These are phyloP conservation scores for Pisolithus microcarpus DNA, from an alignment of 768 basidiomycete species.

Conservation along the genomic window DNA sequence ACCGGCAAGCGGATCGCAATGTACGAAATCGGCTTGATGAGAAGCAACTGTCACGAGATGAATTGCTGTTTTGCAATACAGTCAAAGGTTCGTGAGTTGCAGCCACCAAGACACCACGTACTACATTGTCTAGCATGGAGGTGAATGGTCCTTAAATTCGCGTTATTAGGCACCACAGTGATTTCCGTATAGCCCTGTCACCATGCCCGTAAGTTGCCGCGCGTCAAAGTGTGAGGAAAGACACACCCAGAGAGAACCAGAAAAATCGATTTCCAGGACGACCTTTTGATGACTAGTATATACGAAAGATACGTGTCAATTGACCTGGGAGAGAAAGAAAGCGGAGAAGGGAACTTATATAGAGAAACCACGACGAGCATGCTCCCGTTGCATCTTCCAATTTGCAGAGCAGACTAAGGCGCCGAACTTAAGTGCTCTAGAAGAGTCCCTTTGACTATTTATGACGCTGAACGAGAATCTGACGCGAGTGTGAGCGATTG, in stretches of 20 bases:
- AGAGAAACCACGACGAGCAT: constrained; percentile 73
- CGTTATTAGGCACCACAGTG: constrained; percentile 74
- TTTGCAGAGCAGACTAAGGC: constrained; percentile 2
- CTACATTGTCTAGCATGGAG: constrained; percentile 87
- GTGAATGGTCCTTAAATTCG: constrained; percentile 74
- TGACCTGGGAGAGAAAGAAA: constrained; percentile 13
- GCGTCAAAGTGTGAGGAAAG: constrained; percentile 16
- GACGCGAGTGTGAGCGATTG: constrained; percentile 1
- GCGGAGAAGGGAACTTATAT: constrained; percentile 61
- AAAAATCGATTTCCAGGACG: constrained; percentile 88
- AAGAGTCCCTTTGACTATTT: not conserved
- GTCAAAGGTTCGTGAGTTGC: constrained; percentile 16
- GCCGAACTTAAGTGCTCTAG: not conserved
- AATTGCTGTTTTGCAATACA: constrained; percentile 42
- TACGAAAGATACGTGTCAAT: constrained; percentile 43
- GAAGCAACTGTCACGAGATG: constrained; percentile 68
- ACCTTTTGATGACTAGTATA: constrained; percentile 96
- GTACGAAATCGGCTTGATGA: constrained; percentile 68
- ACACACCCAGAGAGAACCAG: constrained; percentile 77
- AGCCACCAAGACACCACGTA: constrained; percentile 33
- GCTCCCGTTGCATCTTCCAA: constrained; percentile 65
- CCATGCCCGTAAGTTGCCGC: constrained; percentile 16
- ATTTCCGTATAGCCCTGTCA: constrained; percentile 84
- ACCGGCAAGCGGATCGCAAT: constrained; percentile 67
- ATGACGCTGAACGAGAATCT: not conserved